phyloP scores from a whole-genome alignment of 352 stramenopile species.

The Phytophthora ohioensis region DNA sequence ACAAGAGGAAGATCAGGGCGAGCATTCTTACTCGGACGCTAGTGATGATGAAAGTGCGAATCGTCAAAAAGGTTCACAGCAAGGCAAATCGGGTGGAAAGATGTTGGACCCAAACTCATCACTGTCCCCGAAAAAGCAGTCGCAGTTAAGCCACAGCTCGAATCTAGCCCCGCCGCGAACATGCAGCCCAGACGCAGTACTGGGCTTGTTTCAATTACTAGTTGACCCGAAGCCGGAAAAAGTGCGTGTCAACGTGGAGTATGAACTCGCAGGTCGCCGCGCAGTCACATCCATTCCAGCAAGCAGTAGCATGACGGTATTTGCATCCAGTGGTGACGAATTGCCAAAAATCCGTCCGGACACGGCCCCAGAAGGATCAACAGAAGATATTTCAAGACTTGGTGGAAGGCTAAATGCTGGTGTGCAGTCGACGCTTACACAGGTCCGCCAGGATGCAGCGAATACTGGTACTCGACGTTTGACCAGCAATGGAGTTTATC shows the following conservation, averaged over 20 bases:
- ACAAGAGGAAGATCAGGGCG: constrained; percentile 33
- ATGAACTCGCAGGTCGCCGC: constrained; percentile 52
- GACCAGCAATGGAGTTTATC: constrained; percentile 36
- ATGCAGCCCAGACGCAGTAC: constrained; percentile 66
- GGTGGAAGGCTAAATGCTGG: constrained; percentile 4
- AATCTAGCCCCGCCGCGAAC: constrained; percentile 49
- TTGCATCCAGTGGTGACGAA: constrained; percentile 37
- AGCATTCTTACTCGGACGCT: constrained; percentile 52
- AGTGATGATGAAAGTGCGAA: constrained; percentile 49
- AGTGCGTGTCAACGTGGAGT: constrained; percentile 66
- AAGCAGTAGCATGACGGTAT: constrained; percentile 18
- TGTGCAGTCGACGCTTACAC: constrained; percentile 48
- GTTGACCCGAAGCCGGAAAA: constrained; percentile 63
- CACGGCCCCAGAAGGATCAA: constrained; percentile 44
- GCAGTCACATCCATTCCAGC: constrained; percentile 24
- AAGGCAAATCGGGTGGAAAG: constrained; percentile 29
- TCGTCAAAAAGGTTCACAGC: constrained; percentile 23
- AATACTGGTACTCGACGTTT: constrained; percentile 22
- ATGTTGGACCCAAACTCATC: constrained; percentile 9
- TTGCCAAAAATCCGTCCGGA: constrained; percentile 56
- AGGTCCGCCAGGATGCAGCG: constrained; percentile 41
- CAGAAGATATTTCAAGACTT: constrained; percentile 22
- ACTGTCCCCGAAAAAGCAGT: constrained; percentile 23
- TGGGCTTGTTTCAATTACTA: constrained; percentile 63
- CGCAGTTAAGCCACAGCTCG: constrained; percentile 15